Base-by-base conservation (phyloP, 257 asterid genomes). In the Solanum chiquidenum region DNA sequence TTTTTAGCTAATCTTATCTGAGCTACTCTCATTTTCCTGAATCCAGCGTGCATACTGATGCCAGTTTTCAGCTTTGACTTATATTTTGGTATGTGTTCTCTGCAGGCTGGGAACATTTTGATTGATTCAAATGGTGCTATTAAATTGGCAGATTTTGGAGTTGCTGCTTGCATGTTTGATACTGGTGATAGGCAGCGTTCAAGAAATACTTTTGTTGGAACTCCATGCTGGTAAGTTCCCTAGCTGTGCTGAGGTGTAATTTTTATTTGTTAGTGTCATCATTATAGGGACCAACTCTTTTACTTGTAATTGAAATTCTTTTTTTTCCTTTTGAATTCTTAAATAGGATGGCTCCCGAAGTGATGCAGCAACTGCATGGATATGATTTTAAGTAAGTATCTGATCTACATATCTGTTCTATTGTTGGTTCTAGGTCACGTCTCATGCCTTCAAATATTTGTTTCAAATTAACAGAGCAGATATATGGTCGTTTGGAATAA, bases 331-430 rank as follows among this genome's bases (percentile, higher is more conserved):
- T 86, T 34, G 49, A 86, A 86, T 23, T 87, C 86, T 86, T 16
- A 42, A 80, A 68, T 92, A 97, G 99, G 99, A 97, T 97, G 99
- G 99, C 99, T 77, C 99, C 99, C 77, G 99, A 96, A 93, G 99
- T 97, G 86, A 96, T 97, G 99, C 99, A 97, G 92, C 99, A 96
- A 88, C 89, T 96, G 89, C 98, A 96, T 93, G 99, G 99, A 91
- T 96, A 97, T 90, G 99, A 97, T 91, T 97, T 97, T 92, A 97
- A 96, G 99, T 96, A 88, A 89, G 99, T 86, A 88, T 88, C 88
- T 72, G 23, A 60, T 74, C 68, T 37, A 44, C 66, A 68, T 87
- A 49, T 77, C 58, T 14, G 21, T 68, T 74, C 40, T 80, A 72
- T 58, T 77, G 38, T 83, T 68, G 12, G 31, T 84, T 87, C 46